Conservation (phyloP, 768 basidiomycete genomes). For the Hypsizygus marmoreus region DNA sequence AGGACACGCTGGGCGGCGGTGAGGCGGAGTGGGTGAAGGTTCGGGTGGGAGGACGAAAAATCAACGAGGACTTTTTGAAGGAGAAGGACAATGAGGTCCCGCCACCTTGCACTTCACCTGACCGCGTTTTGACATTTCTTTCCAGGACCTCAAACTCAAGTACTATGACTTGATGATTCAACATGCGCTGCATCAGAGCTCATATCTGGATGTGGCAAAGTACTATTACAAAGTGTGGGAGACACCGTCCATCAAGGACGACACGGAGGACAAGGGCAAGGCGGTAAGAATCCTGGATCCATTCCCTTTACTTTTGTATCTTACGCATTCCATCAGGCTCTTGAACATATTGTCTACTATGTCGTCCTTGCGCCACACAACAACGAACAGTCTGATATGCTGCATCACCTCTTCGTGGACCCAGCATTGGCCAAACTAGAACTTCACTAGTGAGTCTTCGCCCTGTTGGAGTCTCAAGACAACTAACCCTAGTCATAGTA, state of each 20-base stretch:
- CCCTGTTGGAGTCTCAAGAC: background rate
- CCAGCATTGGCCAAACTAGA: conserved; percentile 80
- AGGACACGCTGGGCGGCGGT: conserved; percentile 66
- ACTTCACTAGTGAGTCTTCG: conserved; percentile 70
- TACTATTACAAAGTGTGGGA: conserved; percentile 98
- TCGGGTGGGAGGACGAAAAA: conserved; percentile 87
- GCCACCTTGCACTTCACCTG: background rate
- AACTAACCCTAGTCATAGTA: conserved; percentile 49
- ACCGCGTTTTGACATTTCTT: conserved; percentile 8
- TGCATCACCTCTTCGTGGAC: conserved; percentile 83
- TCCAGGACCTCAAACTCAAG: conserved; percentile 90
- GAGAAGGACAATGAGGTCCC: conserved; percentile 84
- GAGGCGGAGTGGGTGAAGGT: conserved; percentile 94
- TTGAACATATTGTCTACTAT: conserved; percentile 95
- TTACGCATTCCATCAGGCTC: conserved; percentile 53
- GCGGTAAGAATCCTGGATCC: conserved; percentile 47
- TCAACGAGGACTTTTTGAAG: conserved; percentile 91
- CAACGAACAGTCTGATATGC: conserved; percentile 97
- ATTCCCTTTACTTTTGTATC: conserved; percentile 1
- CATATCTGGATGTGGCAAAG: conserved; percentile 92
- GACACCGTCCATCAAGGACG: conserved; percentile 90
- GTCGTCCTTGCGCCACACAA: conserved; percentile 91
- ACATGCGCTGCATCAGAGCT: conserved; percentile 80
- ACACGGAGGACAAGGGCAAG: conserved; percentile 68
- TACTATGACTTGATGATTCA: conserved; percentile 98